Evolutionary conservation across 495 filamentous ascomycete species (phyloP), one percentile per base, ranked within the genome.

Genomic region (Neurospora intermedia): DNA sequence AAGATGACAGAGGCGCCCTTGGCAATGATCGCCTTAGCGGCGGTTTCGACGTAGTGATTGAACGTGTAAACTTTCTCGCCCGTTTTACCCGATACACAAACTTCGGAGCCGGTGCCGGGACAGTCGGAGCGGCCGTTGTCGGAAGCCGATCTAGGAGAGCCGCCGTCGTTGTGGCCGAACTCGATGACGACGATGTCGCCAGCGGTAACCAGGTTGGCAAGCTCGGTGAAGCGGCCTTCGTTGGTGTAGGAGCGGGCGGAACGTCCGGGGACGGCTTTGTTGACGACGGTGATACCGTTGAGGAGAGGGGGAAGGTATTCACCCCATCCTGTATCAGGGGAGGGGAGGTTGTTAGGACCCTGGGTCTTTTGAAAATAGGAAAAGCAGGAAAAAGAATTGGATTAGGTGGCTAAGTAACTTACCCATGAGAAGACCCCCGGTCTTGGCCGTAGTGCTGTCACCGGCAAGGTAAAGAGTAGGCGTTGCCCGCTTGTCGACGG

Each of bases 151-250:
- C 82, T 81, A 5, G 90, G 84, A 6, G 86, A 88, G 13, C 88
- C 88, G 70, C 89, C 89, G 76, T 90, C 89, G 78, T 91, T 91
- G 83, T 91, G 89, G 2, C 89, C 89, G 73, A 91, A 89, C 75
- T 88, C 87, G 76, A 90, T 89, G 66, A 90, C 81, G 46, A 90
- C 87, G 40, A 81, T 87, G 79, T 91, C 89, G 62, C 85, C 86
- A 9, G 82, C 31, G 45, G 83, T 72, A 20, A 90, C 80, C 23
- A 80, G 72, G 66, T 77, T 73, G 76, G 86, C 85, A 74, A 91
- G 84, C 16, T 82, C 82, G 59, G 82, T 75, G 83, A 91, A 91
- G 39, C 87, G 88, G 69, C 85, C 85, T 78, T 90, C 89, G 74
- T 87, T 85, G 0, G 84, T 88, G 80, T 84, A 91, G 70, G 85